These are phyloP conservation scores for Dioscorea dumetorum DNA, from an alignment of 106 monocot species.

Conservation along the genomic window DNA sequence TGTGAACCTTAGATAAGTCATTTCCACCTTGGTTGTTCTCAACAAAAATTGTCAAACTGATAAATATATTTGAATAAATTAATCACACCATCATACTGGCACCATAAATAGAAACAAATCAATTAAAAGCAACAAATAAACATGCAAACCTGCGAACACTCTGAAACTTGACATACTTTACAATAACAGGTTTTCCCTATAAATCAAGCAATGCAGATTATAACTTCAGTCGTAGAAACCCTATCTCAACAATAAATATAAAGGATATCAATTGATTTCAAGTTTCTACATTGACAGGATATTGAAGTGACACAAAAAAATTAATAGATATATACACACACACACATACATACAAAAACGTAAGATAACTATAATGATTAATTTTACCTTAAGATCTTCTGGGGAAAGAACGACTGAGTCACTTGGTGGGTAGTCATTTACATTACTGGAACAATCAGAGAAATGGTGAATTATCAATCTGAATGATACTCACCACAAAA, in stretches of 20 bases:
- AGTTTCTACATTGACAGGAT: too few relatives aligned
- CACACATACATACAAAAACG: neutral
- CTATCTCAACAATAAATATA: neutral
- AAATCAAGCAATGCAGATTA: conserved; percentile 1
- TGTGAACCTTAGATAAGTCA: conserved; percentile 72
- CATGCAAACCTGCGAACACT: conserved; percentile 80
- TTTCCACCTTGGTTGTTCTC: conserved; percentile 86
- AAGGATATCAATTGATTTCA: neutral
- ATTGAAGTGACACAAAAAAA: neutral
- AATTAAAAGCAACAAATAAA: neutral
- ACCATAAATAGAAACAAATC: neutral
- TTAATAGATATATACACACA: neutral
- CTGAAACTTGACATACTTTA: conserved; percentile 99
- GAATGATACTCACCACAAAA: neutral
- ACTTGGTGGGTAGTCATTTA: conserved; percentile 89
- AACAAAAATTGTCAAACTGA: conserved; percentile 92
- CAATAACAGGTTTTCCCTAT: conserved; percentile 58
- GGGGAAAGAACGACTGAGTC: conserved; percentile 54
- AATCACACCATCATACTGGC: too few relatives aligned
- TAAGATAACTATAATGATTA: neutral
- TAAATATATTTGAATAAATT: neutral
- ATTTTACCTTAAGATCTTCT: conserved; percentile 76
- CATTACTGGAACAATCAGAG: conserved; percentile 54
- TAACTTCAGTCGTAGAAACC: neutral
- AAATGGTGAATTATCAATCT: neutral